phyloP scores from a whole-genome alignment of 805 yeast genomes.

The Kodamaea lidongshanica region DNA sequence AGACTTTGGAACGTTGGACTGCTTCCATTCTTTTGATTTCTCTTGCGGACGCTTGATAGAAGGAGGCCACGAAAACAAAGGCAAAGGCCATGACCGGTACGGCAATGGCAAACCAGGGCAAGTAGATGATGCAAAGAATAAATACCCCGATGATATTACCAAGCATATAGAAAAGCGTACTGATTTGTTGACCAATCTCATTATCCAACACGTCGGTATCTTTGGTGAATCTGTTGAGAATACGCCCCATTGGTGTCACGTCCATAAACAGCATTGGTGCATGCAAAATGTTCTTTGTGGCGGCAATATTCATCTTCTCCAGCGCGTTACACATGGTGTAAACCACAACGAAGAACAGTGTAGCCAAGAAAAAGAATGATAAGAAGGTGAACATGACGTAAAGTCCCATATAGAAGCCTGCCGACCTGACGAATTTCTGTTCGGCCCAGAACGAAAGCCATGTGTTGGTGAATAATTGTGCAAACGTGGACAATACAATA shows the following conservation, averaged over 20 bases:
- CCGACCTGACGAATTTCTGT: constrained; percentile 42
- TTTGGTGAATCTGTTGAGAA: constrained; percentile 78
- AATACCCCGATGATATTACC: constrained; percentile 56
- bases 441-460: constrained; percentile 84
- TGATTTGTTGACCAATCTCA: constrained; percentile 63
- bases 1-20: constrained; percentile 61
- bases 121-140: constrained; percentile 57
- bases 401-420: constrained; percentile 66
- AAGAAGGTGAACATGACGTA: constrained; percentile 57
- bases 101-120: constrained; percentile 71
- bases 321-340: constrained; percentile 49
- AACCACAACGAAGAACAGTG: constrained; percentile 42
- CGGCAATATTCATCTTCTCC: constrained; percentile 51
- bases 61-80: constrained; percentile 42
- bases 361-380: constrained; percentile 37
- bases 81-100: constrained; percentile 46
- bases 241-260: constrained; percentile 85
- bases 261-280: constrained; percentile 84
- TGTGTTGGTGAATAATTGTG: constrained; percentile 54
- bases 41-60: constrained; percentile 65
- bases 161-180: constrained; percentile 51
- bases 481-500: constrained; percentile 42
- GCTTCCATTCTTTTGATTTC: constrained; percentile 77
- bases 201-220: constrained; percentile 83
- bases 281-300: constrained; percentile 56